Evolutionary conservation across 176 grass and related monocot species (phyloP).

Genomic region (Alopecurus myosuroides): DNA sequence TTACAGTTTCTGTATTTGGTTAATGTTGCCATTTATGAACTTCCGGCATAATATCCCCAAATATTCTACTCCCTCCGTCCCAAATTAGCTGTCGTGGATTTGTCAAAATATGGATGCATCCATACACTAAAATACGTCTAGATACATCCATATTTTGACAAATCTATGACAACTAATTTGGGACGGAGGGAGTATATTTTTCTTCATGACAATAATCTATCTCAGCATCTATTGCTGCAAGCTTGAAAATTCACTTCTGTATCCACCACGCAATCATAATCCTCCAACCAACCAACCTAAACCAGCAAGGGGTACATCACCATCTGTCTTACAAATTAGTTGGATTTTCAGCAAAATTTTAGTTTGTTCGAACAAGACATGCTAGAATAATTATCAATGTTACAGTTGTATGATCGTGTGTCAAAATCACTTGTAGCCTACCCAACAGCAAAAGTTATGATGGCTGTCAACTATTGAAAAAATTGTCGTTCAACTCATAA

Average conservation of each 20-base stretch:
- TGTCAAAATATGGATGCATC: no score
- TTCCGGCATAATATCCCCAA: not conserved
- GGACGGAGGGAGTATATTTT: no score
- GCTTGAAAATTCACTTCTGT: constrained; percentile 8
- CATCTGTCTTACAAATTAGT: not conserved
- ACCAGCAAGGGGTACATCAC: constrained; percentile 1
- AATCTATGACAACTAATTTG: no score
- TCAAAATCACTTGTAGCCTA: constrained; percentile 1
- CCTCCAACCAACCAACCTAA: not conserved
- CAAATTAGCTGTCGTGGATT: no score
- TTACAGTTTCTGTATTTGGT: not conserved
- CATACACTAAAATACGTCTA: no score
- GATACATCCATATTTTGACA: no score
- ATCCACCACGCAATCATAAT: not conserved
- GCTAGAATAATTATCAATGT: not conserved
- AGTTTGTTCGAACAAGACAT: not conserved
- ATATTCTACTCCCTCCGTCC: no score
- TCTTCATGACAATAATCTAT: constrained; percentile 21
- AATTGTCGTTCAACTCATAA: not conserved
- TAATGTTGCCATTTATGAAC: constrained; percentile 7
- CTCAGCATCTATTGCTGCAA: constrained; percentile 4
- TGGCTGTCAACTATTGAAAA: not conserved
- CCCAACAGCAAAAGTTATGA: not conserved
- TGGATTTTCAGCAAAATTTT: not conserved
- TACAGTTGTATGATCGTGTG: not conserved